These are phyloP conservation scores for Tulasnella sp. DNA, from an alignment of 768 basidiomycete genomes.

Conservation along the genomic window DNA sequence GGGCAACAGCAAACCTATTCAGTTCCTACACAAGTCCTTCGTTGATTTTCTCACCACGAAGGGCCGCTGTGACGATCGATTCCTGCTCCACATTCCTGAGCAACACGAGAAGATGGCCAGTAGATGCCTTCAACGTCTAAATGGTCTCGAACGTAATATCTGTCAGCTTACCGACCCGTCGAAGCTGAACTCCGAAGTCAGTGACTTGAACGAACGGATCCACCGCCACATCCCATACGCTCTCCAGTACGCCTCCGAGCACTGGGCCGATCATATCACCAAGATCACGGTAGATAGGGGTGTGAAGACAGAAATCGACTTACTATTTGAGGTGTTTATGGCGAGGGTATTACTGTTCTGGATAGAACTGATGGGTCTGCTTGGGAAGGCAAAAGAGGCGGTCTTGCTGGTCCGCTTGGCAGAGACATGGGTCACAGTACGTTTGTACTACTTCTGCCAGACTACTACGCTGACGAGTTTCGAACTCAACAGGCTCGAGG, in stretches of 20 bases:
- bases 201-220: not conserved
- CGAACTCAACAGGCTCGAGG: too few species aligned
- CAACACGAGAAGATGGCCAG: not conserved
- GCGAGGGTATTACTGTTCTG: not conserved
- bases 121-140: not conserved
- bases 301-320: not conserved
- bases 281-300: not conserved
- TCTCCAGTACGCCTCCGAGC: not conserved
- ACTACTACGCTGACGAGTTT: not conserved
- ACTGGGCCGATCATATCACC: not conserved
- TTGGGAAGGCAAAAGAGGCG: not conserved
- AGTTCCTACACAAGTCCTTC: constrained; percentile 8
- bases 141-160: not conserved
- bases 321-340: not conserved
- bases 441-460: not conserved
- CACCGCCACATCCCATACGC: not conserved
- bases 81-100: not conserved
- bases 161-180: not conserved
- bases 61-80: not conserved
- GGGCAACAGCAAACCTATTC: not conserved
- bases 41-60: constrained; percentile 2
- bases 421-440: not conserved
- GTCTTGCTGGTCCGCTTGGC: not conserved
- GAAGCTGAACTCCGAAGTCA: constrained; percentile 1
- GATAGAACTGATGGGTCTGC: not conserved